Conservation (phyloP, 306 rosid species). For the Arachis hypogaea region DNA sequence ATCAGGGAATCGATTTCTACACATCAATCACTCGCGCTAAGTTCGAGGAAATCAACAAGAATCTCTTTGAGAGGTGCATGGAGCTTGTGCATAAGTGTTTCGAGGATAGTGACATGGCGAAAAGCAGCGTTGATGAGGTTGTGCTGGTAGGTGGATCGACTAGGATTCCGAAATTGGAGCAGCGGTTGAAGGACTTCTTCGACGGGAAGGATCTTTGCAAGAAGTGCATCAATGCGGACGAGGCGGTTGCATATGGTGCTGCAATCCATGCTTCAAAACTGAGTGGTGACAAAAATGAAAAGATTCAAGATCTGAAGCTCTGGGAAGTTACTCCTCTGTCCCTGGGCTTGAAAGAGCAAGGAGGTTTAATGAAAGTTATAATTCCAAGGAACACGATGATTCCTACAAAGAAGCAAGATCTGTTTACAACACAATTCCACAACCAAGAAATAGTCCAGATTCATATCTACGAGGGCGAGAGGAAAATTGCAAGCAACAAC, state of each 20-base stretch:
- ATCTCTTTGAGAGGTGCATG: slow-evolving; percentile 18
- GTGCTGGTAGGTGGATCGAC: slow-evolving; percentile 20
- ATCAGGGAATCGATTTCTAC: slow-evolving; percentile 9
- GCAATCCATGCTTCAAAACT: background rate
- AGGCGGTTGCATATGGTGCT: slow-evolving; percentile 4
- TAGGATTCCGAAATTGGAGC: slow-evolving; percentile 10
- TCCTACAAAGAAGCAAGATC: slow-evolving; percentile 40
- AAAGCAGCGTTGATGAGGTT: slow-evolving; percentile 1
- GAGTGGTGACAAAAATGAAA: background rate
- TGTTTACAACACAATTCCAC: slow-evolving; percentile 37
- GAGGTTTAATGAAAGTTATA: slow-evolving; percentile 11
- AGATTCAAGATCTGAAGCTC: background rate
- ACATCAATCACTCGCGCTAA: slow-evolving; percentile 19
- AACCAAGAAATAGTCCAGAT: slow-evolving; percentile 39
- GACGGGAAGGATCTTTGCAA: background rate
- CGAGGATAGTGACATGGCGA: background rate
- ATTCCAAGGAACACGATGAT: slow-evolving; percentile 7
- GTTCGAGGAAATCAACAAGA: slow-evolving; percentile 31
- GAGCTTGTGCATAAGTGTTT: slow-evolving; percentile 25
- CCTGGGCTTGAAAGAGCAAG: background rate
- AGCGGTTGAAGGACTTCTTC: slow-evolving; percentile 4
- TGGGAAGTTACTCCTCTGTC: slow-evolving; percentile 6
- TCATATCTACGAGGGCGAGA: slow-evolving; percentile 55
- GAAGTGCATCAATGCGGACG: background rate
- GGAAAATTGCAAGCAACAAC: slow-evolving; percentile 44